Evolutionary conservation across 2,329 filamentous ascomycete species (phyloP), one percentile per base, ranked within the genome.

Genomic region (Trichoderma polysporum): DNA sequence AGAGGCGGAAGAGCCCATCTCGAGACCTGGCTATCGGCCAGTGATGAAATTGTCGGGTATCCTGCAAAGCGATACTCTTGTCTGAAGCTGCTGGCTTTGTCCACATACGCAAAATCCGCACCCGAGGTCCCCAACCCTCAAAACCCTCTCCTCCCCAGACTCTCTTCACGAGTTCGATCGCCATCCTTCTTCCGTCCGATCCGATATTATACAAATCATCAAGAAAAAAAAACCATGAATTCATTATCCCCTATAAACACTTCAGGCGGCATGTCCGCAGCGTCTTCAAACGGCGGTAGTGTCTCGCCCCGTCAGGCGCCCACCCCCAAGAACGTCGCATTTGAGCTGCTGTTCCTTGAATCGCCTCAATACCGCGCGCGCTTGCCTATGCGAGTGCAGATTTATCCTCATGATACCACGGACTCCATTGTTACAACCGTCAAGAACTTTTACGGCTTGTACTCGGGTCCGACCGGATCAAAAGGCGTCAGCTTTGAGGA

Each of bases 401-500:
- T 99, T 73, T 97, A 91, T 75, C 92, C 92, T 54, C 94, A 98
- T 79, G 95, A 99, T 82, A 94, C 92, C 61, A 98, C 94, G 25
- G 94, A 98, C 77, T 97, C 94, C 39, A 99, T 99, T 81, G 92
- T 98, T 70, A 95, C 93, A 15, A 98, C 95, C 1, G 94, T 98
- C 76, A 98, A 97, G 86, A 98, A 97, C 83, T 98, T 98, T 82
- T 98, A 97, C 77, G 95, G 95, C 69, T 86, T 99, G 72, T 97
- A 97, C 78, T 92, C 94, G 71, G 89, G 87, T 69, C 83, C 85
- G 39, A 81, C 80, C 69, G 86, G 88, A 72, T 88, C 88, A 72
- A 90, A 90, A 76, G 94, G 95, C 71, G 91, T 99, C 75, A 97
- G 93, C 81, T 98, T 99, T 75, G 94, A 98, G 80, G 94, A 98